Evolutionary conservation across 805 yeast species (phyloP).

Genomic region (Myxozyma vanderwaltii): DNA sequence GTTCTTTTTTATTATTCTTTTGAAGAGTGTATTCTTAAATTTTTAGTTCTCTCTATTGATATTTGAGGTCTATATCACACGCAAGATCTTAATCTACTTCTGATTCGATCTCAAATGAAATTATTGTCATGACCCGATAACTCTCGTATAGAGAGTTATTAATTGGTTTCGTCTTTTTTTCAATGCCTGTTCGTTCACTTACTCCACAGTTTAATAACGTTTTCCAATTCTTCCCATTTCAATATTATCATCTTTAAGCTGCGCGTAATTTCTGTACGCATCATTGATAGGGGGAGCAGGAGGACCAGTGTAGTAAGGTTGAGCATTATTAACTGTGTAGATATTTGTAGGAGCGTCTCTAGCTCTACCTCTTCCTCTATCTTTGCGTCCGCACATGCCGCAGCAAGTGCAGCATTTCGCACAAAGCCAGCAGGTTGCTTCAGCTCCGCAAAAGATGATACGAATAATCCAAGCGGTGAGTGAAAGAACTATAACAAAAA

Average conservation of each 20-base stretch:
- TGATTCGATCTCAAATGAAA: no score
- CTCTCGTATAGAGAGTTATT: no score
- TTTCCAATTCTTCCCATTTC: slow-evolving; percentile 25
- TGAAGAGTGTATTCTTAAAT: no score
- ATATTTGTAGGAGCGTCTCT: slow-evolving; percentile 3
- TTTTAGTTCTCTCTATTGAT: no score
- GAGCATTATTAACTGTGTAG: slow-evolving; percentile 17
- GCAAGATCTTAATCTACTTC: not conserved
- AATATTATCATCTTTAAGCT: slow-evolving; percentile 17
- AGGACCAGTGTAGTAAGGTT: slow-evolving; percentile 26
- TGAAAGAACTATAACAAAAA: slow-evolving; percentile 6
- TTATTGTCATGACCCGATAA: no score
- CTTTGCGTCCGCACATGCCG: slow-evolving; percentile 6
- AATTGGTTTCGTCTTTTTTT: no score
- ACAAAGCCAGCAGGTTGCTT: slow-evolving; percentile 25
- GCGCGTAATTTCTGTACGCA: slow-evolving; percentile 3
- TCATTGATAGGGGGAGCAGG: slow-evolving; percentile 18
- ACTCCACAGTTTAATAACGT: not conserved
- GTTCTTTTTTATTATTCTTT: no score
- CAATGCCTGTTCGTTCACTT: no score
- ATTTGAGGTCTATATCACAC: no score
- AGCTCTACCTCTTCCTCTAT: not conserved
- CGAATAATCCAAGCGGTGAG: slow-evolving; percentile 24
- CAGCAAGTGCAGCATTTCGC: slow-evolving; percentile 24
- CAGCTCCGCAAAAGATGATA: slow-evolving; percentile 23